These are phyloP conservation scores for Erysimum cheiranthoides DNA, from an alignment of 345 rosid genomes.

Conservation along the genomic window DNA sequence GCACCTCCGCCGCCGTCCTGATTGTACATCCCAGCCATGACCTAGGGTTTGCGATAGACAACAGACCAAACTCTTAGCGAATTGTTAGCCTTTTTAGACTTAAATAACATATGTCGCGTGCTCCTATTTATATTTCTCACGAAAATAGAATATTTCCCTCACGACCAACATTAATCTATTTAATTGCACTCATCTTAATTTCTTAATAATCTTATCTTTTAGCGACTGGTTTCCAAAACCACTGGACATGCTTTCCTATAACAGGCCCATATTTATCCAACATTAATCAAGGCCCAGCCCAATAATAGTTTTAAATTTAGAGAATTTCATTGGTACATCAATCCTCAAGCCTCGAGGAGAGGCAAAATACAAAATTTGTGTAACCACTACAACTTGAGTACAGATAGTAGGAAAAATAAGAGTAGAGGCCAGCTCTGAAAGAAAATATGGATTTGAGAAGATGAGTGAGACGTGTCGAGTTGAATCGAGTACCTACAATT, in stretches of 20 bases:
- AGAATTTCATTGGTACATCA: conserved; percentile 16
- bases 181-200: neutral
- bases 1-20: conserved; percentile 66
- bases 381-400: conserved; percentile 9
- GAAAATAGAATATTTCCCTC: conserved; percentile 12
- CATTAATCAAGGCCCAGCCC: conserved; percentile 6
- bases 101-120: conserved; percentile 4
- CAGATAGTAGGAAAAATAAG: conserved; percentile 18
- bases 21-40: conserved; percentile 83
- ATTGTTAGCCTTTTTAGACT: conserved; percentile 1
- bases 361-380: conserved; percentile 12
- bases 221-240: conserved; percentile 14
- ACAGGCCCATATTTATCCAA: conserved; percentile 7
- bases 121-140: conserved; percentile 15
- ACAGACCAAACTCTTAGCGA: conserved; percentile 27
- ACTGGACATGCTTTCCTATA: neutral
- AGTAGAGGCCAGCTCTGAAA: conserved; percentile 31
- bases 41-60: conserved; percentile 43
- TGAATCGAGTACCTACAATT: conserved; percentile 66
- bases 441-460: conserved; percentile 22
- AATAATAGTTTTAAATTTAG: neutral
- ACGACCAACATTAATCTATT: neutral
- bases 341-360: conserved; percentile 12
- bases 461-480: conserved; percentile 59
- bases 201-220: conserved; percentile 24